Percentiles rank a stretch among this genome's conserved stretches.
Evolutionary conservation across 1,284 basidiomycete species (phyloP).

Genomic region (Sporisorium graminicola): DNA sequence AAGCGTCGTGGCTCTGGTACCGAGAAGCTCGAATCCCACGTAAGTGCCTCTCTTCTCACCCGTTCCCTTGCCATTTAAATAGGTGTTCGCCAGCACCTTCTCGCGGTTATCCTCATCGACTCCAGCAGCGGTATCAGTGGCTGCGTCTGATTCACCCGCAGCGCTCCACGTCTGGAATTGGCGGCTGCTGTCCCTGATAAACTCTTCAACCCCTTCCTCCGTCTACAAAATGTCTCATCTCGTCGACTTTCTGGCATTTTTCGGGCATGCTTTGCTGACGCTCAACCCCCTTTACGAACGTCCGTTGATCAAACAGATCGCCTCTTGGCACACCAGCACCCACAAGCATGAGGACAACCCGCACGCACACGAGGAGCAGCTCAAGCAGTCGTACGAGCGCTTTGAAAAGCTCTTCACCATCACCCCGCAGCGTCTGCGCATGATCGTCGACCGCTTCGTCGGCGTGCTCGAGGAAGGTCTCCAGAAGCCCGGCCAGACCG

Average conservation of each 20-base stretch:
- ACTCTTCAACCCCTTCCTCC: slow-evolving; percentile 2
- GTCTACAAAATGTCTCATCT: slow-evolving; percentile 23
- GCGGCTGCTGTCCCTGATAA: slow-evolving; percentile 10
- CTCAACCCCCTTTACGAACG: slow-evolving; percentile 8
- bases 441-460: slow-evolving; percentile 93
- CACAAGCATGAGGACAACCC: slow-evolving; percentile 58
- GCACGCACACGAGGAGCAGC: slow-evolving; percentile 55
- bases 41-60: slow-evolving; percentile 29
- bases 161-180: not conserved
- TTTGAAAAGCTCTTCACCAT: slow-evolving; percentile 64
- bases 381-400: slow-evolving; percentile 53
- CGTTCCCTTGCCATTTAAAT: not conserved
- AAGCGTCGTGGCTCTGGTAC: slow-evolving; percentile 60
- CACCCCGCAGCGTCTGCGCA: slow-evolving; percentile 62
- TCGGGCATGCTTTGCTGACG: slow-evolving; percentile 31
- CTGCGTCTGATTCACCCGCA: not conserved
- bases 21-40: slow-evolving; percentile 60
- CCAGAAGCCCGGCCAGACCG: slow-evolving; percentile 84
- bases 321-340: slow-evolving; percentile 63
- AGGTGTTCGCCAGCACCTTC: not conserved
- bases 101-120: not conserved
- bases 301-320: slow-evolving; percentile 47
- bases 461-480: slow-evolving; percentile 90
- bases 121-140: not conserved
- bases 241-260: slow-evolving; percentile 19